phyloP scores from a whole-genome alignment of 31 red algal species.

The Endocladia muricata region DNA sequence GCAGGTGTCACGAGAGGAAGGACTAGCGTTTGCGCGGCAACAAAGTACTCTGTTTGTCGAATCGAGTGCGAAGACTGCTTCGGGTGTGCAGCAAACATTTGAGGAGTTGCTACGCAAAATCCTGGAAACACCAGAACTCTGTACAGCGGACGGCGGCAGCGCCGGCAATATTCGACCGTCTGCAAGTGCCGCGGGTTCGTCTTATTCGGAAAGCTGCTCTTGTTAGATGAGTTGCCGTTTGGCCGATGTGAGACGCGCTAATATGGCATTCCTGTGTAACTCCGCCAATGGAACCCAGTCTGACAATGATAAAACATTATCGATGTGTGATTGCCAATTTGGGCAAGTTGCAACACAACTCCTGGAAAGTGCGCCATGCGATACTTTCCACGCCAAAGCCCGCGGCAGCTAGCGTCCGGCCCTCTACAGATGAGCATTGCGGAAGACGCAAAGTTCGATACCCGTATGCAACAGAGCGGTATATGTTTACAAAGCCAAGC shows the following conservation, averaged over 20 bases:
- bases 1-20: constrained; percentile 78
- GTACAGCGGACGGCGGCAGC: constrained; percentile 17
- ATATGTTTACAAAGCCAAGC: too few relatives aligned
- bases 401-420: too few relatives aligned
- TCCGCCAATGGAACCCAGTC: neutral
- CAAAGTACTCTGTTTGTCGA: constrained; percentile 89
- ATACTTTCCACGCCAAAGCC: too few relatives aligned
- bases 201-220: constrained; percentile 63
- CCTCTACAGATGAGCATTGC: too few relatives aligned
- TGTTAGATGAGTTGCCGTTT: too few relatives aligned
- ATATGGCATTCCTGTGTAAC: neutral
- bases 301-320: constrained; percentile 18
- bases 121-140: constrained; percentile 72
- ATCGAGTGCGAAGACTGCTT: constrained; percentile 79
- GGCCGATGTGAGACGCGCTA: too few relatives aligned
- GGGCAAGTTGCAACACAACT: neutral
- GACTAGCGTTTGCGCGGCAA: constrained; percentile 71
- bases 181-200: constrained; percentile 11
- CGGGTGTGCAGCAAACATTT: constrained; percentile 85
- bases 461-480: too few relatives aligned
- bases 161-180: constrained; percentile 47
- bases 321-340: neutral
- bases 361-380: too few relatives aligned
- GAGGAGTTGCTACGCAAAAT: constrained; percentile 79
- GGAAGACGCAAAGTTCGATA: too few relatives aligned